Percentiles rank a stretch among this genome's conserved stretches.
Evolutionary conservation across 2,329 filamentous ascomycete species (phyloP).

Genomic region (Fusarium dlaminii): DNA sequence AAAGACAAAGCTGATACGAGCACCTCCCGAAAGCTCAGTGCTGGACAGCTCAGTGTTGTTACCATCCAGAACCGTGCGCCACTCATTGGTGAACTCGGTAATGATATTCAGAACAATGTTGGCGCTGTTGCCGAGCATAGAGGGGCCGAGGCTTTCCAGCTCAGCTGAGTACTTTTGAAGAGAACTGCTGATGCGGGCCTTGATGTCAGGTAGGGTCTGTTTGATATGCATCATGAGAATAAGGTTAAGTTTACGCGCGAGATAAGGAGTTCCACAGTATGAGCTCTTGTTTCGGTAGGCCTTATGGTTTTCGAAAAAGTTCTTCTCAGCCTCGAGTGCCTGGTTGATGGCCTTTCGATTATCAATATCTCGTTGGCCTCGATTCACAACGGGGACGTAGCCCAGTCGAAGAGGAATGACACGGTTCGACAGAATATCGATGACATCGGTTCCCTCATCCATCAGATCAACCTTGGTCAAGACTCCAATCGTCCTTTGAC

Average conservation of each 20-base stretch:
- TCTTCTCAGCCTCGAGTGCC: conserved; percentile 92
- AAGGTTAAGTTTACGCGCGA: conserved; percentile 95
- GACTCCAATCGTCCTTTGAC: conserved; percentile 97
- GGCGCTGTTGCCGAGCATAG: conserved; percentile 92
- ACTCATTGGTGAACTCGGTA: conserved; percentile 98
- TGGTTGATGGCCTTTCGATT: conserved; percentile 95
- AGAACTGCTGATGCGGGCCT: conserved; percentile 93
- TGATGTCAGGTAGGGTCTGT: conserved; percentile 98
- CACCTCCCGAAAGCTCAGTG: conserved; percentile 92
- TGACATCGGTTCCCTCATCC: conserved; percentile 98
- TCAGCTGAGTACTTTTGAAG: conserved; percentile 91
- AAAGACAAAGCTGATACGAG: conserved; percentile 99
- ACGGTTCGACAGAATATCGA: conserved; percentile 96
- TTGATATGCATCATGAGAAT: conserved; percentile 99
- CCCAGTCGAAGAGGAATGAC: conserved; percentile 95
- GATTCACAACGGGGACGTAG: conserved; percentile 97
- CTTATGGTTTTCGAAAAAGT: conserved; percentile 98
- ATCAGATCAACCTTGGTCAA: conserved; percentile 99
- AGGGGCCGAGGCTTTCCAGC: conserved; percentile 85
- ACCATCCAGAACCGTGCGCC: conserved; percentile 93
- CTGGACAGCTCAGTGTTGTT: conserved; percentile 97
- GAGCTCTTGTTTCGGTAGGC: conserved; percentile 98
- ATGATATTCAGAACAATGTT: conserved; percentile 99
- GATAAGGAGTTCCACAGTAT: conserved; percentile 97
- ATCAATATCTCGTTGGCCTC: conserved; percentile 97